phyloP scores from a whole-genome alignment of 1,284 basidiomycete genomes.

The Malassezia psittaci region DNA sequence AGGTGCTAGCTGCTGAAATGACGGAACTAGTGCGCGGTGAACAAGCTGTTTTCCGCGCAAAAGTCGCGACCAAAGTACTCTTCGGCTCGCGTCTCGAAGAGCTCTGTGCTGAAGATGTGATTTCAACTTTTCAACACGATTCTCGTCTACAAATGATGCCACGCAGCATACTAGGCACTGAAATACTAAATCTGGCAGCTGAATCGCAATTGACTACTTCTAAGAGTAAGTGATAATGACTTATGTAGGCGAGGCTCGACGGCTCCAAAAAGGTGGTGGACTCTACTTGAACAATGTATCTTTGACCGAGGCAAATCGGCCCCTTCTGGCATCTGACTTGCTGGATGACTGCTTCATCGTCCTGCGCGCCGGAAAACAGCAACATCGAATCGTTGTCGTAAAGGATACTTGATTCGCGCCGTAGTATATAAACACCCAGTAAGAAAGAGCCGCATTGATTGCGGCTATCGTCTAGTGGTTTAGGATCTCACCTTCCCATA shows the following conservation, averaged over 20 bases:
- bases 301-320: constrained; percentile 1
- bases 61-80: constrained; percentile 57
- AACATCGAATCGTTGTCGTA: constrained; percentile 11
- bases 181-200: constrained; percentile 1
- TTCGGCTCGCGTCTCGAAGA: constrained; percentile 54
- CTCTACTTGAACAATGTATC: constrained; percentile 15
- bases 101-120: constrained; percentile 52
- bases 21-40: constrained; percentile 59
- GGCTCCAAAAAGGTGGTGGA: constrained; percentile 13
- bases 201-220: constrained; percentile 9
- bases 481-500: constrained; percentile 23
- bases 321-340: background rate
- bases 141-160: constrained; percentile 42
- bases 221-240: constrained; percentile 9
- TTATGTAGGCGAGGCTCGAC: constrained; percentile 14
- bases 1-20: constrained; percentile 71
- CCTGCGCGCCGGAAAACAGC: constrained; percentile 13
- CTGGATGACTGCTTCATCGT: constrained; percentile 10
- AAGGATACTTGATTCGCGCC: too few species aligned
- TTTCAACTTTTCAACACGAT: constrained; percentile 57
- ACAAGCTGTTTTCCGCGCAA: constrained; percentile 53
- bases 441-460: background rate
- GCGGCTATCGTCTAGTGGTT: constrained; percentile 23
- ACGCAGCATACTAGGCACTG: background rate
- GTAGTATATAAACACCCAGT: too few species aligned